Percentiles rank a stretch among this genome's conserved stretches.
Conservation (phyloP, 176 grass and related monocot genomes). For the Hyparrhenia diplandra region DNA sequence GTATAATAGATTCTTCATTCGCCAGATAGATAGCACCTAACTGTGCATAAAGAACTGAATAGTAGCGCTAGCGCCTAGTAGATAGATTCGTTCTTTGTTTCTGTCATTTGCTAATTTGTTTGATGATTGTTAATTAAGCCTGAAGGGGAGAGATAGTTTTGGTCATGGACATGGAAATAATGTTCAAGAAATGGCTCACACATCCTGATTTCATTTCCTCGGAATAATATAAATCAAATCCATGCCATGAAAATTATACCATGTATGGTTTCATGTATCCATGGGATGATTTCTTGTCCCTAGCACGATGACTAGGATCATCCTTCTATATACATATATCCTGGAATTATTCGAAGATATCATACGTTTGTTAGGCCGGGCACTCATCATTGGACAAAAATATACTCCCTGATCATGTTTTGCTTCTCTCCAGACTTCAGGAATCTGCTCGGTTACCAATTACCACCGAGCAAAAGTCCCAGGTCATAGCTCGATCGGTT, state of each 20-base stretch:
- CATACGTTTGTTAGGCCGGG: constrained; percentile 16
- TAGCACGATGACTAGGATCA: constrained; percentile 17
- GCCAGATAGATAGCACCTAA: neutral
- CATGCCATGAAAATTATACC: too few relatives aligned
- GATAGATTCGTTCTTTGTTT: neutral
- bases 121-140: neutral
- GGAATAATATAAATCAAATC: neutral
- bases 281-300: constrained; percentile 23
- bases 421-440: neutral
- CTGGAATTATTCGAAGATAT: constrained; percentile 21
- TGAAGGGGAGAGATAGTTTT: neutral
- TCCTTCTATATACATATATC: constrained; percentile 5
- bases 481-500: too few relatives aligned
- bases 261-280: neutral
- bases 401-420: neutral
- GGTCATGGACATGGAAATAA: neutral
- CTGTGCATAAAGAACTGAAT: neutral
- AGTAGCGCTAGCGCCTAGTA: too few relatives aligned
- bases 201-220: neutral
- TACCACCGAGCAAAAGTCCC: too few relatives aligned
- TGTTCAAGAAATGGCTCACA: neutral
- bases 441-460: neutral
- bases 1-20: neutral
- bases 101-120: neutral
- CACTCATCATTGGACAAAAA: constrained; percentile 15